phyloP scores from a whole-genome alignment of 2,329 filamentous ascomycete species.

The Neonectria punicea region DNA sequence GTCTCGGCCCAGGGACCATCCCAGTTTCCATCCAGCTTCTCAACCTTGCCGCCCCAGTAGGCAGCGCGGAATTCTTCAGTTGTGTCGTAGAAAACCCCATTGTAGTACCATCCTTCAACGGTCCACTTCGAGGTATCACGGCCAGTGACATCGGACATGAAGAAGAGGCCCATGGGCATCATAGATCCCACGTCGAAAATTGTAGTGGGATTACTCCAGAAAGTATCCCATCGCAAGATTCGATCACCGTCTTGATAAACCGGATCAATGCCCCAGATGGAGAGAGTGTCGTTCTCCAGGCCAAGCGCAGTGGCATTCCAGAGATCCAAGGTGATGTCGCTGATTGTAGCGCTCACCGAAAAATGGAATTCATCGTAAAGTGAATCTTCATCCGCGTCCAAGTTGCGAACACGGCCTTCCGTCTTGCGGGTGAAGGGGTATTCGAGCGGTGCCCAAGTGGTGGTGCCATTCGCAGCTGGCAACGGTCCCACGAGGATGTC shows the following conservation, averaged over 20 bases:
- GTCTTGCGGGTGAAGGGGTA: constrained; percentile 21
- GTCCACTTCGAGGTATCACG: constrained; percentile 18
- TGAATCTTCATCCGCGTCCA: constrained; percentile 12
- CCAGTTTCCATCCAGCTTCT: constrained; percentile 20
- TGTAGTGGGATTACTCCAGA: constrained; percentile 15
- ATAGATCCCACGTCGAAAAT: constrained; percentile 22
- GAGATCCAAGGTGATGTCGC: constrained; percentile 17
- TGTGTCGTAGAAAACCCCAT: constrained; percentile 18
- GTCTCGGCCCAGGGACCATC: constrained; percentile 18
- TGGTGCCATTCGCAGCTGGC: constrained; percentile 12
- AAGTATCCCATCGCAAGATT: constrained; percentile 17
- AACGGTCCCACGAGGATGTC: constrained; percentile 16
- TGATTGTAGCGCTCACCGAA: constrained; percentile 2
- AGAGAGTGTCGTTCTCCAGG: constrained; percentile 17
- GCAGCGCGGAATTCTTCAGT: constrained; percentile 17
- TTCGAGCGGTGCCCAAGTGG: constrained; percentile 12
- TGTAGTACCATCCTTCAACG: constrained; percentile 21
- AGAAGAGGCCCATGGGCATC: constrained; percentile 23
- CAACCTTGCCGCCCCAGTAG: constrained; percentile 17
- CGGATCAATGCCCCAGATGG: constrained; percentile 20
- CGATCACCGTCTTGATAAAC: constrained; percentile 7
- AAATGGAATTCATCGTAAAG: background rate
- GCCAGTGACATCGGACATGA: constrained; percentile 20
- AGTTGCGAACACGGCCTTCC: constrained; percentile 10
- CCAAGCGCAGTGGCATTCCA: constrained; percentile 22